Percentiles rank a stretch among this genome's conserved stretches.
Conservation (phyloP, 2,329 filamentous ascomycete species). For the Didymella sp. region DNA sequence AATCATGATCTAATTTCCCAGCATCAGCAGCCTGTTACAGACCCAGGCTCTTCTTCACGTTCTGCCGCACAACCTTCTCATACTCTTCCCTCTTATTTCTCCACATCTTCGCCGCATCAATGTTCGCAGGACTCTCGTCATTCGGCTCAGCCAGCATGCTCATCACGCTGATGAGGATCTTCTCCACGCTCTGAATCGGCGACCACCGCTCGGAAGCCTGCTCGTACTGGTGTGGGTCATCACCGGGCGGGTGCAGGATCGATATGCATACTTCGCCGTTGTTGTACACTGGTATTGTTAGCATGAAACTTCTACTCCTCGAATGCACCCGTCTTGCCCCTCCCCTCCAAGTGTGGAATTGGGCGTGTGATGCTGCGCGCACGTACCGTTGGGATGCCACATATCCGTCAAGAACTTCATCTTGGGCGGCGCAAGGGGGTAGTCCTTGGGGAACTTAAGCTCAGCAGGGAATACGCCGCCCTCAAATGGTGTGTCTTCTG, state of each 20-base stretch:
- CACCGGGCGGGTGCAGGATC: slow-evolving; percentile 93
- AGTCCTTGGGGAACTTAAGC: slow-evolving; percentile 82
- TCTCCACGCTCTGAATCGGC: slow-evolving; percentile 93
- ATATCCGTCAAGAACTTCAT: slow-evolving; percentile 86
- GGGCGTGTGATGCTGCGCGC: background rate
- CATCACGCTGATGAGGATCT: slow-evolving; percentile 89
- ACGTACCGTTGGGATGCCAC: slow-evolving; percentile 87
- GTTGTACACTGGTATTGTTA: slow-evolving; percentile 68
- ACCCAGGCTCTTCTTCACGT: slow-evolving; percentile 49
- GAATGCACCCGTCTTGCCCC: background rate
- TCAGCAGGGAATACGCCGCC: slow-evolving; percentile 91
- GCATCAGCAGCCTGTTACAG: slow-evolving; percentile 25
- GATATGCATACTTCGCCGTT: slow-evolving; percentile 93
- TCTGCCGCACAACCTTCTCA: slow-evolving; percentile 73
- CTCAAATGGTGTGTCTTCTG: slow-evolving; percentile 94
- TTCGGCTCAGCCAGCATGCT: slow-evolving; percentile 92
- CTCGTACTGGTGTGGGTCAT: slow-evolving; percentile 95
- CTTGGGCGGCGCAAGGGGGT: slow-evolving; percentile 86
- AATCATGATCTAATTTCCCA: background rate
- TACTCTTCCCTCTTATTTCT: slow-evolving; percentile 82
- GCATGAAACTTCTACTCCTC: background rate
- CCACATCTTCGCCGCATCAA: slow-evolving; percentile 89
- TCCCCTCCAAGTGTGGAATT: background rate
- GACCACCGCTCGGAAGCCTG: slow-evolving; percentile 88
- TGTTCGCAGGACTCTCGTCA: slow-evolving; percentile 92